phyloP scores from a whole-genome alignment of 2,329 filamentous ascomycete genomes.

The Talaromyces sp. region DNA sequence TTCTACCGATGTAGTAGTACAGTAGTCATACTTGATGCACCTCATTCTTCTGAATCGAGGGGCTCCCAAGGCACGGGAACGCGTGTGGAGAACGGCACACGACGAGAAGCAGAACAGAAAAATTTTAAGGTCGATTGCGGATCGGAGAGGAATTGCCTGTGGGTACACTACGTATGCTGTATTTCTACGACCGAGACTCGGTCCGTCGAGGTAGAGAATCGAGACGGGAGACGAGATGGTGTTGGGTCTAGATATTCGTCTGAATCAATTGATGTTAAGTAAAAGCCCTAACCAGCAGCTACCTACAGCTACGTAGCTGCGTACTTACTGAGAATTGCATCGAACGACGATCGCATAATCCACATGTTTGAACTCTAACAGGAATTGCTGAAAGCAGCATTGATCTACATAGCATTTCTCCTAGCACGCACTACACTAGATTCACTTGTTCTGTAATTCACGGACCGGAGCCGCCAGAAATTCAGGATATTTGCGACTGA shows the following conservation, averaged over 20 bases:
- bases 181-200: background rate
- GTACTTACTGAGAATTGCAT: background rate
- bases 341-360: background rate
- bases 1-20: background rate
- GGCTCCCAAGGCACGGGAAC: background rate
- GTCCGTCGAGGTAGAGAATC: no score
- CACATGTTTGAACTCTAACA: conserved; percentile 9
- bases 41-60: background rate
- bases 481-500: background rate
- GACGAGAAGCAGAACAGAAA: background rate
- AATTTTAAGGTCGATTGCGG: conserved; percentile 6
- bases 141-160: background rate
- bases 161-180: background rate
- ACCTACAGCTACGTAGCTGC: background rate
- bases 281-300: background rate
- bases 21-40: background rate
- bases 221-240: background rate
- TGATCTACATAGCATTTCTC: conserved; percentile 6
- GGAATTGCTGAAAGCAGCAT: background rate
- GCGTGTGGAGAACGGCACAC: conserved; percentile 8
- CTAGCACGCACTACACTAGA: background rate
- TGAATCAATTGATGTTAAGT: background rate
- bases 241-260: background rate
- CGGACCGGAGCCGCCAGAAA: background rate
- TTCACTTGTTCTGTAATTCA: no score